Evolutionary conservation across 2,329 filamentous ascomycete genomes (phyloP).

Genomic region (Talaromyces amestolkiae): DNA sequence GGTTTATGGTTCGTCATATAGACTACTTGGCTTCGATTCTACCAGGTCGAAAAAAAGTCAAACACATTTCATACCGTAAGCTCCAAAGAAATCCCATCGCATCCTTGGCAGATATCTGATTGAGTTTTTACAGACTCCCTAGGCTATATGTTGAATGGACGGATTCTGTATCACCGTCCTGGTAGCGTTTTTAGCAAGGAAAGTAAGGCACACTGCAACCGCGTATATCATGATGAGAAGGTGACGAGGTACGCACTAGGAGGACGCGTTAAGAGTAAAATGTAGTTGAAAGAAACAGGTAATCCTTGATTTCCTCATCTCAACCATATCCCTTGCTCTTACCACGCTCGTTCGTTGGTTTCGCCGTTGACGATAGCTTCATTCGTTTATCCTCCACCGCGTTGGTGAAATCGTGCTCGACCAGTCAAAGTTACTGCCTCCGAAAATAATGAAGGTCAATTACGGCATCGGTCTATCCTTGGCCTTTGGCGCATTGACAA

Average conservation of each 20-base stretch:
- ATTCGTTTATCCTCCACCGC: slow-evolving; percentile 2
- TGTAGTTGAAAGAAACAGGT: neutral
- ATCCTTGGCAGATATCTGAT: neutral
- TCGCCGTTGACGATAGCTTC: slow-evolving; percentile 3
- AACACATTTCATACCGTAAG: neutral
- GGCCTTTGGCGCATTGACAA: neutral
- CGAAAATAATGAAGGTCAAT: slow-evolving; percentile 11
- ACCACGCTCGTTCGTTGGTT: slow-evolving; percentile 14
- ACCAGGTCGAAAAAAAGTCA: neutral
- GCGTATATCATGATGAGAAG: slow-evolving; percentile 10
- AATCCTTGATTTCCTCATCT: neutral
- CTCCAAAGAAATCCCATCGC: too few relatives aligned
- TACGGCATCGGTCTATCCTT: slow-evolving; percentile 4
- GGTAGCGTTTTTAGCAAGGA: neutral
- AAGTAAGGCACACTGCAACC: neutral
- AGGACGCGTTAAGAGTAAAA: neutral
- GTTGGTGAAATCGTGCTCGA: neutral
- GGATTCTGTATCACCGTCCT: slow-evolving; percentile 6
- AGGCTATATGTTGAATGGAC: slow-evolving; percentile 4
- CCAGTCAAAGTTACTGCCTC: neutral
- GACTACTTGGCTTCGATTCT: neutral
- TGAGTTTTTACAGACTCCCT: neutral
- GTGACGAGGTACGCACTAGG: slow-evolving; percentile 5
- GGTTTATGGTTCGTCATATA: neutral
- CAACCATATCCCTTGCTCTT: neutral